phyloP scores from a whole-genome alignment of 169 alveolate species.

The Cyclospora cayetanensis region DNA sequence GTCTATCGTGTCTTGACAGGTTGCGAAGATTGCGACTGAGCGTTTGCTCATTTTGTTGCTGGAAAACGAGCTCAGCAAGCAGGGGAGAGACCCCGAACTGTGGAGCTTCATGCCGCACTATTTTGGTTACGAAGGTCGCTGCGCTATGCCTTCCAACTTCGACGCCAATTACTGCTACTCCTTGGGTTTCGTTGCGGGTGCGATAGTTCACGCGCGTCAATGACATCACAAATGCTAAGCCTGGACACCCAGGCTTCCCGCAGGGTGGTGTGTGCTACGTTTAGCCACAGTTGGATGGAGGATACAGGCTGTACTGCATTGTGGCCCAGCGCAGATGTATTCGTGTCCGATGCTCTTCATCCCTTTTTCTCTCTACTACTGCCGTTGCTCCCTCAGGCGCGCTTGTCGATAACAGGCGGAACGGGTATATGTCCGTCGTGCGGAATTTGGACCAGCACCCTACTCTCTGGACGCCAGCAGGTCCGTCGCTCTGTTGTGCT shows the following conservation, averaged over 20 bases:
- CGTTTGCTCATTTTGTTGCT: conserved; percentile 93
- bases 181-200: conserved; percentile 95
- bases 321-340: not conserved
- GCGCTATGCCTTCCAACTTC: conserved; percentile 94
- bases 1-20: conserved; percentile 70
- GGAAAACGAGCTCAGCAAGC: conserved; percentile 76
- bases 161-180: conserved; percentile 98
- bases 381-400: conserved; percentile 84
- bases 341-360: not conserved
- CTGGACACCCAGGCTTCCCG: conserved; percentile 90
- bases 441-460: conserved; percentile 87
- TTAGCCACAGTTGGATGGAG: no score
- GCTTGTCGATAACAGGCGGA: conserved; percentile 85
- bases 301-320: no score
- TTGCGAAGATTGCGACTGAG: conserved; percentile 99
- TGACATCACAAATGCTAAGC: not conserved
- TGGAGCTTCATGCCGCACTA: conserved; percentile 91
- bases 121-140: conserved; percentile 89
- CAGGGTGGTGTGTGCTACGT: conserved; percentile 90
- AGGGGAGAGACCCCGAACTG: conserved; percentile 66
- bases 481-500: not conserved
- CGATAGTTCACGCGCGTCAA: conserved; percentile 68
- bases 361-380: not conserved
- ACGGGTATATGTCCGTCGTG: conserved; percentile 96
- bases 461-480: conserved; percentile 74